Conservation (phyloP, 1,139 yeast genomes). For the Suhomyces coccinellae region DNA sequence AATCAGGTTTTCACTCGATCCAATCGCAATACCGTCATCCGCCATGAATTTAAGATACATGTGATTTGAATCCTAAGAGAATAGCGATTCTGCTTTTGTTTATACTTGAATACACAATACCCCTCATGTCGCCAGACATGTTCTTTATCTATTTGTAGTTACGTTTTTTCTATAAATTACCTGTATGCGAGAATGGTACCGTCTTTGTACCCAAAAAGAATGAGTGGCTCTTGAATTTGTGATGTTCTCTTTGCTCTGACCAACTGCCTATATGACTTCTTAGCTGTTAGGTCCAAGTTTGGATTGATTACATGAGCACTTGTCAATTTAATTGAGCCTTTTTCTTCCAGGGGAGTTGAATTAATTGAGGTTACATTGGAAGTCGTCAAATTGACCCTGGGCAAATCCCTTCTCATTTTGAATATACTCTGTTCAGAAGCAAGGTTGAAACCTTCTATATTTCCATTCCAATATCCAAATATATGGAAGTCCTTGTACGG, state of each 20-base stretch:
- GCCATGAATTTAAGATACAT: neutral
- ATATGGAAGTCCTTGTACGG: constrained; percentile 15
- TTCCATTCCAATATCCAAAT: constrained; percentile 46
- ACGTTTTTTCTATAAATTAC: neutral
- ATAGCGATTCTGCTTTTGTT: constrained; percentile 3
- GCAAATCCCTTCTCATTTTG: constrained; percentile 11
- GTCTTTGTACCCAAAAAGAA: constrained; percentile 38
- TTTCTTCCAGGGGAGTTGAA: constrained; percentile 7
- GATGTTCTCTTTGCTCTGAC: constrained; percentile 12
- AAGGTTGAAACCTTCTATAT: constrained; percentile 24
- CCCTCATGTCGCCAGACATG: neutral
- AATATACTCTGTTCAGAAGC: constrained; percentile 3
- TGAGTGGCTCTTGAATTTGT: constrained; percentile 18
- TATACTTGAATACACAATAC: constrained; percentile 5
- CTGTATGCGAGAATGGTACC: constrained; percentile 25
- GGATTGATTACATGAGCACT: constrained; percentile 10
- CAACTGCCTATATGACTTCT: constrained; percentile 19
- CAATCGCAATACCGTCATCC: neutral
- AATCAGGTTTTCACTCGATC: neutral
- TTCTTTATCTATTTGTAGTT: neutral
- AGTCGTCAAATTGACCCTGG: constrained; percentile 10
- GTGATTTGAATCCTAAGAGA: neutral
- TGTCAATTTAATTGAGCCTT: constrained; percentile 13
- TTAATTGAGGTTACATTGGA: constrained; percentile 10
- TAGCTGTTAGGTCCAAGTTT: neutral